These are phyloP conservation scores for Russula dissimulans DNA, from an alignment of 768 basidiomycete genomes.

Conservation along the genomic window DNA sequence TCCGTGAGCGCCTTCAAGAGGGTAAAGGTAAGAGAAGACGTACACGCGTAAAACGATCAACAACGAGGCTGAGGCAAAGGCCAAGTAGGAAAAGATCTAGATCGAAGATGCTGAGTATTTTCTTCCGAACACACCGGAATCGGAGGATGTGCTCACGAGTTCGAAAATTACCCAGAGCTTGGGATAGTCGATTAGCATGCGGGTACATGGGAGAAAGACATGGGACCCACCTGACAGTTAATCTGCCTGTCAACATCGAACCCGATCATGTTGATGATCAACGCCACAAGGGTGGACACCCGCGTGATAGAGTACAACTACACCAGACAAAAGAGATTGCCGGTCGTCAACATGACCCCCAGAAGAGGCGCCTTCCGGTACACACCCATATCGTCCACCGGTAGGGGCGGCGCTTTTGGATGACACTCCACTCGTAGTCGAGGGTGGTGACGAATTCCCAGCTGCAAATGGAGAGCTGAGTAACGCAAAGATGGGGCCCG, in stretches of 20 bases:
- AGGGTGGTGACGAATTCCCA: neutral
- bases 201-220: neutral
- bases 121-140: neutral
- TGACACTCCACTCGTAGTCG: neutral
- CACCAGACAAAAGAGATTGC: neutral
- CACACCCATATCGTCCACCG: slow-evolving; percentile 9
- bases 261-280: neutral
- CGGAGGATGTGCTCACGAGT: neutral
- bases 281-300: neutral
- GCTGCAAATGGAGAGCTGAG: neutral
- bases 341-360: neutral
- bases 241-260: neutral
- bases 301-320: slow-evolving; percentile 14
- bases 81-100: neutral
- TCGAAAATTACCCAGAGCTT: neutral
- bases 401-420: neutral
- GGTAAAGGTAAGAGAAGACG: neutral
- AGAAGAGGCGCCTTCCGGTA: neutral
- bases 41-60: slow-evolving; percentile 6
- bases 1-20: neutral
- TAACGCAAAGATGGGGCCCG: no score
- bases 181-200: neutral
- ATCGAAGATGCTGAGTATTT: neutral
- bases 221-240: slow-evolving; percentile 4
- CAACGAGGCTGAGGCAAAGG: neutral